Evolutionary conservation across 768 basidiomycete species (phyloP), one percentile per base, ranked within the genome.

Genomic region (Fistulinella prunicolor): DNA sequence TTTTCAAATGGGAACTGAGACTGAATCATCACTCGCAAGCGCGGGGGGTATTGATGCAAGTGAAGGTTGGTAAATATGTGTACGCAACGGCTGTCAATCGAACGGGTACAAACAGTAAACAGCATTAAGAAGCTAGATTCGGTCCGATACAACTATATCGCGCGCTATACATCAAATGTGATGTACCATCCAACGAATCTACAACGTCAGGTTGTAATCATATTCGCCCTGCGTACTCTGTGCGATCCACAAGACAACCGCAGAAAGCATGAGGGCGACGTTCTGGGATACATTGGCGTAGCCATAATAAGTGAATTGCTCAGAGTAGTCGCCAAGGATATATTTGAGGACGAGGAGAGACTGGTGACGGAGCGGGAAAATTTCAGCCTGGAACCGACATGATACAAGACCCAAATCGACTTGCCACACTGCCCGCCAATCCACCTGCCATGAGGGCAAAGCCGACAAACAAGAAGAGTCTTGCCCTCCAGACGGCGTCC

Each of bases 391-490:
- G 19, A 21, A 19, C 20, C 3, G n/a, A 23, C 1, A 16, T 6
- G n/a, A 38, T 21, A 4, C 22, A 17, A 29, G 42, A 42, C 22
- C 2, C 12, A 23, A 19, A 6, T 22, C 0, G 28, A 82, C 94
- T 59, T 62, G 97, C 94, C 64, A 96, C 82, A 62, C 93, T 94
- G 42, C 95, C 96, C n/a, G 95, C 96, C 38, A 98, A 65, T 0
- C 96, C 96, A 8, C 96, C 95, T 2, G 96, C 96, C 93, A 99
- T 94, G 38, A 98, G 66, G 1, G 95, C 94, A 60, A 99, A 96
- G 1, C 95, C 95, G 50, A 97, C 78, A 68, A 99, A 99, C 52
- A 98, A 66, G 62, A 95, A 82, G 55, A 96, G 69, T 24, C 94
- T 73, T 6, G 95, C 95, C 53, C 89, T 76, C 92, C 93, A 96